Evolutionary conservation across 2,329 filamentous ascomycete species (phyloP).

Genomic region (Ophiocordyceps camponoti-leonardi): DNA sequence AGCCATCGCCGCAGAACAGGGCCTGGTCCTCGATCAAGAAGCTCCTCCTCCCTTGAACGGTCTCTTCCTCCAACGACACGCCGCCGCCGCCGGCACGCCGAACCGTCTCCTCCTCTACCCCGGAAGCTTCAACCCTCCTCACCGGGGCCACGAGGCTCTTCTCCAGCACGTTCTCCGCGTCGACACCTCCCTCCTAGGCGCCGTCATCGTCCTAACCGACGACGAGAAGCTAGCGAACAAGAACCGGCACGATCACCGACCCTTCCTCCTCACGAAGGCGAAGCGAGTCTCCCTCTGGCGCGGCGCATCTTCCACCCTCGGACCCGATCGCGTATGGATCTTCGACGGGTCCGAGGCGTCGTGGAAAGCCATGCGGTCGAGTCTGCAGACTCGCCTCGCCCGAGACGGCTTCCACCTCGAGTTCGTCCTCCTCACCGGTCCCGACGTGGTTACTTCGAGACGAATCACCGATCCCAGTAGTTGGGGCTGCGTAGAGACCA

Average conservation of each 20-base stretch:
- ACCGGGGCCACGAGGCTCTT: slow-evolving; percentile 15
- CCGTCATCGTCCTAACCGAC: slow-evolving; percentile 12
- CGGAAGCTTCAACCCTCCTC: slow-evolving; percentile 21
- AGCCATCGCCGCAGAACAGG: not conserved
- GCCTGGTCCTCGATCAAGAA: not conserved
- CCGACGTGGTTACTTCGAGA: slow-evolving; percentile 7
- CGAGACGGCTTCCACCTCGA: slow-evolving; percentile 5
- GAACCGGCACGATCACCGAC: slow-evolving; percentile 1
- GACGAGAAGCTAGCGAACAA: slow-evolving; percentile 10
- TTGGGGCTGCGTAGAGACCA: slow-evolving; percentile 8
- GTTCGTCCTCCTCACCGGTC: slow-evolving; percentile 9
- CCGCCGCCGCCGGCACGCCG: not conserved
- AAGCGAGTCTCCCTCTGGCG: slow-evolving; percentile 12
- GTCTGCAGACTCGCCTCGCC: slow-evolving; percentile 2
- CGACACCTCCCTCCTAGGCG: slow-evolving; percentile 11
- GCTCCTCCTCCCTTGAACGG: not conserved
- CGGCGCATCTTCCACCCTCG: not conserved
- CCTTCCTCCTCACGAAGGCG: slow-evolving; percentile 5
- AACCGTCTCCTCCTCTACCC: slow-evolving; percentile 17
- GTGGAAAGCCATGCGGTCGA: slow-evolving; percentile 5
- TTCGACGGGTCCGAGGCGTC: slow-evolving; percentile 5
- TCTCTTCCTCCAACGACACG: not conserved
- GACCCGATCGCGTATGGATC: slow-evolving; percentile 9
- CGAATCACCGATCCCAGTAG: slow-evolving; percentile 3
- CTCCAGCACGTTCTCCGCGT: slow-evolving; percentile 12